A percentile compares a stretch with the other conserved stretches of the same genome.
phyloP scores from a whole-genome alignment of 2,329 filamentous ascomycete genomes.

The Dothistroma septosporum region DNA sequence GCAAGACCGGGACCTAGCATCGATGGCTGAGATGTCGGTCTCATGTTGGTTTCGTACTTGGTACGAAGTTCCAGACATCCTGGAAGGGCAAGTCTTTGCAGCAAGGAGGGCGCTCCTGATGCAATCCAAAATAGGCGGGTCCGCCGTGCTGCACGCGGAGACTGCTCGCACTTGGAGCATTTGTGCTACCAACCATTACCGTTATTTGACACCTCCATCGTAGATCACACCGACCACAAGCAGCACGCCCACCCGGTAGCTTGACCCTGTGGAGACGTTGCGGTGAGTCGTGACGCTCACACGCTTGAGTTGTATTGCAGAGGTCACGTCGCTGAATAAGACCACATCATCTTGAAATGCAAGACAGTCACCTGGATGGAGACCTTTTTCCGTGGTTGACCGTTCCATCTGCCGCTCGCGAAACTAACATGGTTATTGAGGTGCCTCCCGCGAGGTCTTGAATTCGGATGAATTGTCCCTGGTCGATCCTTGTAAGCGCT shows the following conservation, averaged over 20 bases:
- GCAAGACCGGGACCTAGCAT: slow-evolving; percentile 5
- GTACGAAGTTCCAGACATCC: slow-evolving; percentile 8
- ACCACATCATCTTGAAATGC: neutral
- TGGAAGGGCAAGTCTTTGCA: slow-evolving; percentile 6
- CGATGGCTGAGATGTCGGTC: slow-evolving; percentile 12
- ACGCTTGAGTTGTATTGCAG: neutral
- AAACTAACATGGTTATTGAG: neutral
- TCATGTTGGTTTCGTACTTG: slow-evolving; percentile 15
- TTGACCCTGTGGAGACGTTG: neutral
- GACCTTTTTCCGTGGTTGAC: neutral
- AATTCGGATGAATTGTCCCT: slow-evolving; percentile 3
- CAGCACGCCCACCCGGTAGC: neutral
- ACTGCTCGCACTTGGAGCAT: slow-evolving; percentile 7
- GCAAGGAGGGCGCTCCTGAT: slow-evolving; percentile 11
- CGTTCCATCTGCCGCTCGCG: neutral
- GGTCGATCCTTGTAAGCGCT: neutral
- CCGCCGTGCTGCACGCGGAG: slow-evolving; percentile 3
- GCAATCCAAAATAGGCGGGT: slow-evolving; percentile 1
- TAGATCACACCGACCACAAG: neutral
- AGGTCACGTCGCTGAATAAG: neutral
- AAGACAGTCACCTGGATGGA: neutral
- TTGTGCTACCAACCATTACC: slow-evolving; percentile 5
- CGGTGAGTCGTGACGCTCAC: neutral
- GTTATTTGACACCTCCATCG: neutral
- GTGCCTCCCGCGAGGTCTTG: neutral